Percentiles rank a stretch among this genome's conserved stretches.
Conservation (phyloP, 495 filamentous ascomycete species). For the Recurvomyces mirabilis region DNA sequence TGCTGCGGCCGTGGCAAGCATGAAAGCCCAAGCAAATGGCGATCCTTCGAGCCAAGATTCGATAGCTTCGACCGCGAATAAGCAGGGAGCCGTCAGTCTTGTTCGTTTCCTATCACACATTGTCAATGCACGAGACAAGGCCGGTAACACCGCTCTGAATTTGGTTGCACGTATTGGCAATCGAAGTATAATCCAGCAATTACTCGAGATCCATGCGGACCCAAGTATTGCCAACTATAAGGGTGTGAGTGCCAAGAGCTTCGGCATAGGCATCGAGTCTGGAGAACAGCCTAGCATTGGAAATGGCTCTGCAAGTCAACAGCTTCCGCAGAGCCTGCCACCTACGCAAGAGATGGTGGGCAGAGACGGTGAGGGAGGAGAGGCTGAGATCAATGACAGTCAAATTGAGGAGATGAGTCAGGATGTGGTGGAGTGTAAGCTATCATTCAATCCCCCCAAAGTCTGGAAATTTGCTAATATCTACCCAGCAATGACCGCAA, state of each 20-base stretch:
- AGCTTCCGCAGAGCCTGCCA: not conserved
- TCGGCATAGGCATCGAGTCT: slow-evolving; percentile 73
- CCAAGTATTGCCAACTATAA: slow-evolving; percentile 78
- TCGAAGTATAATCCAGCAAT: slow-evolving; percentile 78
- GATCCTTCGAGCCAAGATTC: slow-evolving; percentile 14
- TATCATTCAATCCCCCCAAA: not conserved
- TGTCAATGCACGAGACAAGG: slow-evolving; percentile 83
- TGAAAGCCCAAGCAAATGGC: slow-evolving; percentile 38
- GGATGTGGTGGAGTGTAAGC: slow-evolving; percentile 44
- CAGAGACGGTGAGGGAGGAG: not conserved
- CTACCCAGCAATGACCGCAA: slow-evolving; percentile 52
- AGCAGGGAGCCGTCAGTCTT: slow-evolving; percentile 56
- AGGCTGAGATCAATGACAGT: slow-evolving; percentile 24
- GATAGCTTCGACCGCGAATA: not conserved
- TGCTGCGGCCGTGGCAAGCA: slow-evolving; percentile 31
- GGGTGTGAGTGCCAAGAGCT: slow-evolving; percentile 75
- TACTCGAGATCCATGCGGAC: slow-evolving; percentile 87
- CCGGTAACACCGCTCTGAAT: slow-evolving; percentile 89
- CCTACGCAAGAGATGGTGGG: slow-evolving; percentile 26
- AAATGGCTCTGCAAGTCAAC: slow-evolving; percentile 5
- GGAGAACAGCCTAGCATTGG: slow-evolving; percentile 23
- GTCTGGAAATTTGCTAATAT: slow-evolving; percentile 3
- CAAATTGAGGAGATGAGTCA: slow-evolving; percentile 23
- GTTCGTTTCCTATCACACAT: slow-evolving; percentile 90
- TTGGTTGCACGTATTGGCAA: slow-evolving; percentile 86